Conservation (phyloP, 108 stramenopile genomes). For the Mediolabrus comicus region DNA sequence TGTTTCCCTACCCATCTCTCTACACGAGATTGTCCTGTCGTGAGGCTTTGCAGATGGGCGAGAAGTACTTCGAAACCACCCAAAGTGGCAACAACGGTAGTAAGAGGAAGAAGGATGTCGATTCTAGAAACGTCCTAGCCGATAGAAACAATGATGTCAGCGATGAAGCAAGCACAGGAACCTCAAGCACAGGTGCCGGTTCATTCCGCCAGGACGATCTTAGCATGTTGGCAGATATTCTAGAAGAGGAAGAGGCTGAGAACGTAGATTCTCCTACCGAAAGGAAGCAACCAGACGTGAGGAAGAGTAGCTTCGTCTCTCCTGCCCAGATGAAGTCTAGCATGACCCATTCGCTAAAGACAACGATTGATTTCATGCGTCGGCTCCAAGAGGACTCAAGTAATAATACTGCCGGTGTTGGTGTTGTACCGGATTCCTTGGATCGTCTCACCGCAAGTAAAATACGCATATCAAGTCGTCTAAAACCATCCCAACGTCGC, state of each 20-base stretch:
- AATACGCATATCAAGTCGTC: constrained; percentile 17
- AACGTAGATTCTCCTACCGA: neutral
- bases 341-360: constrained; percentile 22
- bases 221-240: constrained; percentile 7
- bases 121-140: neutral
- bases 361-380: constrained; percentile 23
- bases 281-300: neutral
- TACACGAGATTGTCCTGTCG: constrained; percentile 55
- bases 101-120: neutral
- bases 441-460: constrained; percentile 24
- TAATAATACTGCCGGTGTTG: constrained; percentile 4
- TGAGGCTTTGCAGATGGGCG: constrained; percentile 58
- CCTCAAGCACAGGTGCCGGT: constrained; percentile 1
- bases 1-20: constrained; percentile 82
- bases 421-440: constrained; percentile 5
- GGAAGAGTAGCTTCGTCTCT: neutral
- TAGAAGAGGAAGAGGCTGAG: constrained; percentile 9
- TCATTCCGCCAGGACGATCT: constrained; percentile 37
- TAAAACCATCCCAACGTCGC: constrained; percentile 31
- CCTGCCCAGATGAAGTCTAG: neutral
- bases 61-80: constrained; percentile 8
- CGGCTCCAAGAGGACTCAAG: constrained; percentile 12
- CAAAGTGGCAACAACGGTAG: neutral
- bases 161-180: constrained; percentile 5
- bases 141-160: neutral